Evolutionary conservation across 73 alveolate genomes (phyloP), one percentile per base, ranked within the genome.

Genomic region (Paramecium tetraurelia): DNA sequence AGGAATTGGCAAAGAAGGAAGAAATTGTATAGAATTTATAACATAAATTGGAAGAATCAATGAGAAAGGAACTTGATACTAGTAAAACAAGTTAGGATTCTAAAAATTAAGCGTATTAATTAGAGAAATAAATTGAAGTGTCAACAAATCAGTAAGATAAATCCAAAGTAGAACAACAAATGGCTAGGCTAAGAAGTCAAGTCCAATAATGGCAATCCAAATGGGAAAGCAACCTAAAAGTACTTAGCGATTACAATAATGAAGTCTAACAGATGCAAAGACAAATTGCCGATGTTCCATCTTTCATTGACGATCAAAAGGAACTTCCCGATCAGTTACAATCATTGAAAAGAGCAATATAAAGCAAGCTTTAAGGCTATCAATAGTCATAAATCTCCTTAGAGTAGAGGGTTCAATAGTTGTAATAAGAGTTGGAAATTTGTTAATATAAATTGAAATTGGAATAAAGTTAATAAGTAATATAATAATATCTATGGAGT

Each of bases 101-200:
- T 63, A 63, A 63, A 63, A 63, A 31, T 31, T 63, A 63, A 63
- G 84, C 48, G 84, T 63, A 63, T 31, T 63, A 63, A 22, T 63
- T 63, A 63, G 84, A 63, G 84, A 27, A 63, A 63, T 63, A 63
- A 63, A 33, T 63, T 63, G 84, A 63, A 63, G 84, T 63, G 53
- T 63, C 16, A 63, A 63, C 41, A 31, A 33, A 31, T 63, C 84
- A 33, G 24, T 33, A 63, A 63, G 84, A 63, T 63, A 63, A 33
- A 63, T 63, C 84, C 84, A 31, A 31, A 63, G 84, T 33, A 20
- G 84, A 63, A 33, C 84, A 63, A 27, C 84, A 63, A 63, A 27
- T 63, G 41, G 84, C 48, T 63, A 63, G 84, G 46, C 84, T 63
- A 63, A 63, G 84, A 63, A 63, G 84, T 63, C 84, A 63, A 63